These are phyloP conservation scores for Vitis vinifera DNA, from an alignment of 164 flowering plant species.

Conservation along the genomic window ASM3070453v1 NC_081822.1:6818501-6819000, in stretches of 20 bases:
- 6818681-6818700: slow-evolving; percentile 45
- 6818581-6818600: background rate
- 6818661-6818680: background rate
- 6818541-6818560: slow-evolving; percentile 73
- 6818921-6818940: slow-evolving; percentile 66
- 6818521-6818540: slow-evolving; percentile 76
- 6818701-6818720: slow-evolving; percentile 74
- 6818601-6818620: background rate
- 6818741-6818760: slow-evolving; percentile 80
- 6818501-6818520: slow-evolving; percentile 73
- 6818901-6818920: slow-evolving; percentile 94
- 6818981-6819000: slow-evolving; percentile 68
- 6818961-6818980: slow-evolving; percentile 64
- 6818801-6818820: slow-evolving; percentile 81
- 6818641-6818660: background rate
- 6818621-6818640: background rate
- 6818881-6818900: slow-evolving; percentile 97
- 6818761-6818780: slow-evolving; percentile 84
- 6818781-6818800: slow-evolving; percentile 66
- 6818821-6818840: slow-evolving; percentile 83
- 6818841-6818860: slow-evolving; percentile 75
- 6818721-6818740: slow-evolving; percentile 62
- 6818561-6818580: background rate
- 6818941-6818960: slow-evolving; percentile 97
- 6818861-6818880: slow-evolving; percentile 71